These are phyloP conservation scores for Prunus kanzakura DNA, from an alignment of 306 rosid genomes.

Conservation along the genomic window DNA sequence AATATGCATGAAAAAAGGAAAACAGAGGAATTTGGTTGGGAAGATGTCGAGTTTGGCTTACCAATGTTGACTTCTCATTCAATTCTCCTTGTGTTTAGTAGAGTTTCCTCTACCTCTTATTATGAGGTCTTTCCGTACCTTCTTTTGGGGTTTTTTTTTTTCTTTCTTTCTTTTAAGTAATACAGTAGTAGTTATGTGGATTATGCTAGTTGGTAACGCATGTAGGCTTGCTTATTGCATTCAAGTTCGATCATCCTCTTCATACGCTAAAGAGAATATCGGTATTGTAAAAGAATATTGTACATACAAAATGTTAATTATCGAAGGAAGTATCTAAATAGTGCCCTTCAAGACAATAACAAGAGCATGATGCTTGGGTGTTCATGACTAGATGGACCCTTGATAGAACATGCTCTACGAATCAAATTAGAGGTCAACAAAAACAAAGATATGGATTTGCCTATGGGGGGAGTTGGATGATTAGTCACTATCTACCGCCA, in stretches of 20 bases:
- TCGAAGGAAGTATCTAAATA: neutral
- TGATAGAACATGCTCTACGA: neutral
- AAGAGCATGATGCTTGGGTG: neutral
- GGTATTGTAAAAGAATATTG: too few species aligned
- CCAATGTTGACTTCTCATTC: conserved; percentile 31
- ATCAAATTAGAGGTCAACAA: neutral
- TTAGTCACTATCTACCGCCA: neutral
- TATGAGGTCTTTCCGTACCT: too few species aligned
- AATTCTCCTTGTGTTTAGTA: neutral
- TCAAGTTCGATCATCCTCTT: too few species aligned
- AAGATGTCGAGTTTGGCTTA: conserved; percentile 35
- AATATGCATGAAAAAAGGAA: conserved; percentile 3
- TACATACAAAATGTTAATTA: neutral
- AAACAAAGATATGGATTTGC: neutral
- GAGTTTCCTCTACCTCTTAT: too few species aligned
- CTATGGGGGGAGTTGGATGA: neutral
- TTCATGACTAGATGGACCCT: neutral
- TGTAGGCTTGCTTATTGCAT: too few species aligned
- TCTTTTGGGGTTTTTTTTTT: too few species aligned
- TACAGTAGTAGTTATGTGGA: too few species aligned
- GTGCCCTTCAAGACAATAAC: neutral
- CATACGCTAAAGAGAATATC: too few species aligned
- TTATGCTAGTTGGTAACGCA: too few species aligned
- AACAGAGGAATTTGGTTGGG: conserved; percentile 21
- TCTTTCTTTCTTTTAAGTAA: too few species aligned